Base-by-base conservation (phyloP, 2,329 filamentous ascomycete species). In the Monilinia aucupariae region DNA sequence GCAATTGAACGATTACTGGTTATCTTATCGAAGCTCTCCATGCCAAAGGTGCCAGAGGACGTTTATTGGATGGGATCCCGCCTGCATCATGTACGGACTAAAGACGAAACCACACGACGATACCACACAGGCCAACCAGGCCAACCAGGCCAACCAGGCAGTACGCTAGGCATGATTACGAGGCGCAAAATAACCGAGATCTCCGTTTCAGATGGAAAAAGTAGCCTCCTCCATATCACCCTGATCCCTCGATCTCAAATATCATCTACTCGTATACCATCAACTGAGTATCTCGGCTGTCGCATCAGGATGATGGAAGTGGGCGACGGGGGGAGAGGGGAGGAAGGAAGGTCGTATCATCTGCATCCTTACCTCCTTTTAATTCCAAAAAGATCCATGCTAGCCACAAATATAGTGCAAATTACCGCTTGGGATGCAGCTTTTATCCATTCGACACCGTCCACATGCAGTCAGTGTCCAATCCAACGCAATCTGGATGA, bases 381-480 rank as follows among this genome's bases (percentile, higher is more conserved):
- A 47, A 60, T 52, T 37, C 22, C 30, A 45, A 30, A 62, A 49
- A 30, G 20, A n/a, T n/a, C 32, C 51, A 56, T 39, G 51, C 43
- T 17, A 62, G 60, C 43, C 56, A 37, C 60, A 41, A 62, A 49
- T 62, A 62, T 56, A 62, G 56, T 62, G 32, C 32, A 1, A 50
- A 34, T 62, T 62, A 56, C 51, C 60, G 51, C 60, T 39, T n/a
- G 13, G n/a, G 13, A 58, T 62, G 34, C n/a, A 49, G 39, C 25
- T 39, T 39, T 39, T 56, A 6, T 15, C 17, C 32, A 22, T 47
- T 39, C 17, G 8, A 20, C 20, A n/a, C 9, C 7, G 39, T 39
- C 22, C 39, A 54, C 22, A 43, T 15, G n/a, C 27, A 25, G n/a
- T 25, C 22, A 34, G 30, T 9, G 20, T 61, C 49, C 50, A 34